Base-by-base conservation (phyloP, 139 green algal genomes). In the Picochlorum sp. region DNA sequence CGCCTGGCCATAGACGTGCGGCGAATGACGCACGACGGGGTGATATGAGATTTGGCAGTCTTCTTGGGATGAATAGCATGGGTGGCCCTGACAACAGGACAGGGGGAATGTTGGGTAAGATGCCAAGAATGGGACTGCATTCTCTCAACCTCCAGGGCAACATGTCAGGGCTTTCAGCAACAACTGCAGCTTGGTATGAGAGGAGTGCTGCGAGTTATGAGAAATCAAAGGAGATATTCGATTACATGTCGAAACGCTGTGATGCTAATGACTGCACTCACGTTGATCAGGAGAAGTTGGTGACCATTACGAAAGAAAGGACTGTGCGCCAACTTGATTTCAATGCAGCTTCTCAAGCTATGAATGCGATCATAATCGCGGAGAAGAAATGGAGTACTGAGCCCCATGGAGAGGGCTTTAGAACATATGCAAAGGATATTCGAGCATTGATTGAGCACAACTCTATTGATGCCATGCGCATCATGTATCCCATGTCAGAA, bases 141-240 rank as follows among this genome's bases (percentile, higher is more conserved):
- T 13, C 34, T 41, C 34, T 41, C 34, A 41, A 13, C 8, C 34
- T 41, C 2, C 34, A 41, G 8, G 34, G 34, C 34, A 41, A 11
- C 9, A 41, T 41, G 34, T 11, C 34, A 41, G 34, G 34, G 8
- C 34, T 41, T 41, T 11, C 34, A 41, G 7, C 34, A 41, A 41
- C 34, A 9, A 41, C 34, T 41, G 34, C 34, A 11, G 34, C 34
- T 10, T 54, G 47, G 47, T 54, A 54, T 9, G 47, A 54, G n/a
- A 20, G 47, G 47, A 54, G 47, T 54, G 18, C n/a, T 26, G 47
- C 47, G 11, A 26, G 18, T 20, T 54, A 54, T 0, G 47, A 54
- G 47, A 54, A 54, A 54, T 20, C 47, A 54, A 54, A 54, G n/a
- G 18, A 54, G n/a, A 54, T 54, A 6, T 54, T 54, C 6, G 47